phyloP scores from a whole-genome alignment of 1,284 basidiomycete genomes.

The Cryptococcus wingfieldii region DNA sequence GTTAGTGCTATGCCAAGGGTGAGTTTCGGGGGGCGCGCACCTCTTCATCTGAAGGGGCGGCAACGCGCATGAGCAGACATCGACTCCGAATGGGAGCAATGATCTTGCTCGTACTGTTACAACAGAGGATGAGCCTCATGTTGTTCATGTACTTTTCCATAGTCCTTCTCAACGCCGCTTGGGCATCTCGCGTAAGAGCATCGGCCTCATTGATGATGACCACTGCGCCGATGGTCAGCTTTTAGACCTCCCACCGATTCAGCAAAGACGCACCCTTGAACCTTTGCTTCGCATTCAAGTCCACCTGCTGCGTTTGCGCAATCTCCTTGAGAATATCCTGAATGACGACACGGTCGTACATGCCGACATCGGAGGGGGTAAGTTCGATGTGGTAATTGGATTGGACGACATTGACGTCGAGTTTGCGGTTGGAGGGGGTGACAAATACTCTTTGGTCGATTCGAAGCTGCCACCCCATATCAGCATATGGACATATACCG shows the following conservation, averaged over 20 bases:
- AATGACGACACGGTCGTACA: constrained; percentile 90
- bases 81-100: constrained; percentile 96
- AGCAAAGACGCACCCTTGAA: constrained; percentile 72
- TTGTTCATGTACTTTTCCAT: constrained; percentile 99
- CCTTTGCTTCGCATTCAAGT: constrained; percentile 87
- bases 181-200: constrained; percentile 87
- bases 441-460: constrained; percentile 97
- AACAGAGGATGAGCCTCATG: constrained; percentile 93
- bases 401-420: constrained; percentile 96
- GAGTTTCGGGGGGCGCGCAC: constrained; percentile 49
- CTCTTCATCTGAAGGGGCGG: constrained; percentile 75
- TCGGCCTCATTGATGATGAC: constrained; percentile 99
- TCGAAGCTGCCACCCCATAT: constrained; percentile 64
- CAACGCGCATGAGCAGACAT: constrained; percentile 88
- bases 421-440: constrained; percentile 88
- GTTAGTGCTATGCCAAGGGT: neutral
- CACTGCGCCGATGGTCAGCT: constrained; percentile 56
- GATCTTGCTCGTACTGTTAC: constrained; percentile 93
- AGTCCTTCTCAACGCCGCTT: constrained; percentile 91
- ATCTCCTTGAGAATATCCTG: constrained; percentile 98
- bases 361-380: constrained; percentile 95
- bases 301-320: constrained; percentile 97
- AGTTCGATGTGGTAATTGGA: constrained; percentile 98
- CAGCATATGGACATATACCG: neutral
- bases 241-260: neutral